Evolutionary conservation across 257 asterid genomes (phyloP).

Genomic region (Solanum piurae): DNA sequence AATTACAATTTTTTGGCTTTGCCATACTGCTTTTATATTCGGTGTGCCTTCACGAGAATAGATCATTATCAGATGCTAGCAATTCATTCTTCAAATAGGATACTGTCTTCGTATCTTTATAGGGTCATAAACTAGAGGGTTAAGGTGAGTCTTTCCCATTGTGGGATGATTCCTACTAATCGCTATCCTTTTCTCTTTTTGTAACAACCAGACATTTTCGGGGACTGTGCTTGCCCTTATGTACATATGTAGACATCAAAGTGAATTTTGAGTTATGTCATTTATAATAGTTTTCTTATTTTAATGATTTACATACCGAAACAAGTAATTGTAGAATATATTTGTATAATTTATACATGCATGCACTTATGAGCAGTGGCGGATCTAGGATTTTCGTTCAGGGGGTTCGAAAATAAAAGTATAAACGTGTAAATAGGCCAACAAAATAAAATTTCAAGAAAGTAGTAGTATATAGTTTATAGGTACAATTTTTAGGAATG

Average conservation of each 20-base stretch:
- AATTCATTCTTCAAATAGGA: not conserved
- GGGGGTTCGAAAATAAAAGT: no score
- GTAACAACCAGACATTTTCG: not conserved
- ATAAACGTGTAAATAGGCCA: no score
- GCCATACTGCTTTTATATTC: not conserved
- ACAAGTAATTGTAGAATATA: not conserved
- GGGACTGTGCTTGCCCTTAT: not conserved
- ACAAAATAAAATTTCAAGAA: no score
- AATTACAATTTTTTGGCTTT: not conserved
- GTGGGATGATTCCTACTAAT: not conserved
- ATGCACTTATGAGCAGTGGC: not conserved
- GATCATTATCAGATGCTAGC: not conserved
- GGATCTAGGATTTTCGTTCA: no score
- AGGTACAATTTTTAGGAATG: no score
- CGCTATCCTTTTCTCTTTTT: not conserved
- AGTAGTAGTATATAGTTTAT: no score
- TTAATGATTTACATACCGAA: not conserved
- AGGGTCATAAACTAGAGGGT: not conserved
- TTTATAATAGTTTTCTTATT: not conserved
- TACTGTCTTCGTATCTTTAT: not conserved
- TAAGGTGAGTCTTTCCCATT: not conserved
- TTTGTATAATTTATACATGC: not conserved
- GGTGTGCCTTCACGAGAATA: not conserved
- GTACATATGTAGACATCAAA: not conserved
- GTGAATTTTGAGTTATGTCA: not conserved